A percentile compares a stretch with the other conserved stretches of the same genome.
Conservation (phyloP, 148 eudicot species). For the Mesembryanthemum crystallinum region DNA sequence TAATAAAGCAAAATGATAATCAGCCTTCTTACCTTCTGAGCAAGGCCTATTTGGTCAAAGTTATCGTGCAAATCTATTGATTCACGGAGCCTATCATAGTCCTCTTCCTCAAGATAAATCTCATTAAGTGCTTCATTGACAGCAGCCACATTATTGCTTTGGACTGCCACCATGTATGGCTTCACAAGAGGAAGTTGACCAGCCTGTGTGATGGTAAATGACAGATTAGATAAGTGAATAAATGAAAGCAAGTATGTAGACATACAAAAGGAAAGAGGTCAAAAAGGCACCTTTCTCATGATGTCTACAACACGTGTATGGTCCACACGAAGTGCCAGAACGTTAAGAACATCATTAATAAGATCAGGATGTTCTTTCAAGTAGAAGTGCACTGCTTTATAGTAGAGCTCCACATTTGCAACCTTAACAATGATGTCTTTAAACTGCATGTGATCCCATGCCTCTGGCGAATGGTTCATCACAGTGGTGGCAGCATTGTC, state of each 20-base stretch:
- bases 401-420: slow-evolving; percentile 94
- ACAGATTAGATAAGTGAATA: neutral
- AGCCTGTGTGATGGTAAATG: slow-evolving; percentile 45
- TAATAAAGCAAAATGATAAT: neutral
- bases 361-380: slow-evolving; percentile 96
- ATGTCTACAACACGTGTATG: slow-evolving; percentile 97
- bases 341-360: slow-evolving; percentile 88
- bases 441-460: slow-evolving; percentile 55
- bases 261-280: neutral
- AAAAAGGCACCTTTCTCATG: slow-evolving; percentile 77
- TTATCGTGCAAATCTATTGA: slow-evolving; percentile 91
- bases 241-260: neutral
- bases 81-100: slow-evolving; percentile 90
- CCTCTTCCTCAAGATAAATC: slow-evolving; percentile 96
- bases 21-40: slow-evolving; percentile 66
- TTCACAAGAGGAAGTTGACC: slow-evolving; percentile 92
- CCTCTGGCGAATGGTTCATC: slow-evolving; percentile 53
- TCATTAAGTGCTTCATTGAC: slow-evolving; percentile 96
- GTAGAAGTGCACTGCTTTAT: slow-evolving; percentile 96
- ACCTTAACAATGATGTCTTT: slow-evolving; percentile 77
- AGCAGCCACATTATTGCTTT: slow-evolving; percentile 90
- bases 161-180: slow-evolving; percentile 98
- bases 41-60: slow-evolving; percentile 96
- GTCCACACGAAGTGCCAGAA: slow-evolving; percentile 92
- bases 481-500: slow-evolving; percentile 61